A percentile compares a stretch with the other conserved stretches of the same genome.
These are phyloP conservation scores for Dryadomyces quercivorus DNA, from an alignment of 2,329 filamentous ascomycete species.

Conservation along the genomic window DNA sequence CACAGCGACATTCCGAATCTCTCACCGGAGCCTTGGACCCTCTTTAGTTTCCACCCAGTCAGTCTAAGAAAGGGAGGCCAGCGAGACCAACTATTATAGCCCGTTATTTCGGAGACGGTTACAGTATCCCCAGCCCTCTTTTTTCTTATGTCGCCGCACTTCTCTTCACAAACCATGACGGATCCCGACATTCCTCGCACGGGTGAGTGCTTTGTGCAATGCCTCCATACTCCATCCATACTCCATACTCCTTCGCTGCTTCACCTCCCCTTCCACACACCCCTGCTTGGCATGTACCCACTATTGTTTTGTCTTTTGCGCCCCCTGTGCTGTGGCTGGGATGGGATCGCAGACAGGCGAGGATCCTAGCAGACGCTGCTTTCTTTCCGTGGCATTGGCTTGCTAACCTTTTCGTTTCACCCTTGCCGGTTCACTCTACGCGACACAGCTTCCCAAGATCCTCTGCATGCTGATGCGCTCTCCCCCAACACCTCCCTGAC, in stretches of 20 bases:
- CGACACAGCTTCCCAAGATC: conserved; percentile 74
- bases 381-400: conserved; percentile 9
- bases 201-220: conserved; percentile 32
- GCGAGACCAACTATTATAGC: neutral
- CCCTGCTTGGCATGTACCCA: neutral
- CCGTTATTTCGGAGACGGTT: conserved; percentile 5
- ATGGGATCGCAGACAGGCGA: neutral
- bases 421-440: conserved; percentile 6
- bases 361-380: neutral
- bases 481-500: conserved; percentile 27
- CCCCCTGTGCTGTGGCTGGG: conserved; percentile 1
- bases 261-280: neutral
- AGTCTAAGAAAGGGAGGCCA: neutral
- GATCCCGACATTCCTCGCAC: conserved; percentile 48
- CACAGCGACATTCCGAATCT: too few species aligned
- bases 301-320: conserved; percentile 1
- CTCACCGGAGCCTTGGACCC: too few species aligned
- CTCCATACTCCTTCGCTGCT: neutral
- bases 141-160: conserved; percentile 16
- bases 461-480: conserved; percentile 72
- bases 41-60: neutral
- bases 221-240: neutral
- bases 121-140: neutral
- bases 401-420: conserved; percentile 12
- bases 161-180: conserved; percentile 34